Evolutionary conservation across 768 basidiomycete genomes (phyloP).

Genomic region (Rhodotorula taiwanensis): DNA sequence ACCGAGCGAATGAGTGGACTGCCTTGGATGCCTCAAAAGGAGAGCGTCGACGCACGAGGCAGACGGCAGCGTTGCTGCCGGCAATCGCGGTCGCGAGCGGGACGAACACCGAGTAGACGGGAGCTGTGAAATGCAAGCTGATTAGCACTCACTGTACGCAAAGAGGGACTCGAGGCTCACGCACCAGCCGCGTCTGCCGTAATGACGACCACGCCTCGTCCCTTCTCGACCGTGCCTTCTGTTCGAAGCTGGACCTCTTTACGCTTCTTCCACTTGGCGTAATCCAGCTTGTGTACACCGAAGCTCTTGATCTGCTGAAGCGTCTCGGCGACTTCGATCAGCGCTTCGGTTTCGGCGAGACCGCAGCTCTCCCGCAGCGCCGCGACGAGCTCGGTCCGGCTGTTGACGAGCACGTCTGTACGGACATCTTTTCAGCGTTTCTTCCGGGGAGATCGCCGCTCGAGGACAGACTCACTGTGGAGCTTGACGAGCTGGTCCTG

Average conservation of each 20-base stretch:
- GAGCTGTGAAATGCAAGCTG: not conserved
- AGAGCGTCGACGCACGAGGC: not conserved
- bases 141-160: not conserved
- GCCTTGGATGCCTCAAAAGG: too few species aligned
- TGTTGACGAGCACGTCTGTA: not conserved
- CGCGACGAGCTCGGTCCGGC: not conserved
- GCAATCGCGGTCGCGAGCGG: not conserved
- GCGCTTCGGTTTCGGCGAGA: not conserved
- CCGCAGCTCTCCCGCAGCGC: not conserved
- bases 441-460: not conserved
- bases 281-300: not conserved
- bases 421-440: not conserved
- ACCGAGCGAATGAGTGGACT: too few species aligned
- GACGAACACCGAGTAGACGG: not conserved
- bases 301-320: not conserved
- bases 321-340: not conserved
- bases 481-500: conserved; percentile 11
- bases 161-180: not conserved
- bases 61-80: not conserved
- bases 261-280: not conserved
- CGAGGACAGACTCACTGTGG: not conserved
- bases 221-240: not conserved
- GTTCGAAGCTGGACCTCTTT: too few species aligned
- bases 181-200: not conserved
- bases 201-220: not conserved